Evolutionary conservation across 345 rosid species (phyloP), one percentile per base, ranked within the genome.

Genomic region (Brassica cretica): DNA sequence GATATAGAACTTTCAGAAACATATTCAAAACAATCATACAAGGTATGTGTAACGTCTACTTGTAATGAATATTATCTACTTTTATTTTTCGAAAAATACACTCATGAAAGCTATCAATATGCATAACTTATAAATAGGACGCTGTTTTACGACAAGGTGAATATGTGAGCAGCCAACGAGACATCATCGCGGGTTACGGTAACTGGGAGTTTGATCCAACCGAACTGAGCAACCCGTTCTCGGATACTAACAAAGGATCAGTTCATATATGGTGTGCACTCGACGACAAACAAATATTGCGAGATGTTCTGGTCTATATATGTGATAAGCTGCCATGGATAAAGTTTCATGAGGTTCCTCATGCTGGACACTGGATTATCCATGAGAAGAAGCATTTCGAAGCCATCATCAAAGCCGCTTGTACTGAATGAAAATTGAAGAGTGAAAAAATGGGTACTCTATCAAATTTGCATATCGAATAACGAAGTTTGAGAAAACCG

Each of bases 171-270:
- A 75, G 85, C 18, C 66, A 84, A 30, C 82, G 86, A 75, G 96
- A 93, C 82, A 64, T 91, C 32, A 82, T 89, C 9, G 86, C 79
- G 0, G 77, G 89, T 39, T 89, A 78, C 29, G 85, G 77, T 0
- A 87, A 84, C 62, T 93, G 98, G 98, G 97, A 87, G 71, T 91
- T 94, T 35, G 89, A 87, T 77, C 93, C 96, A 39, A 46, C 81
- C 30, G 93, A 88, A 66, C 24, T 94, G 44, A 72, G 14, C 3
- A 86, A 91, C 78, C 94, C 97, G 2, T 90, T 88, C 70, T 81
- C 88, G 0, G 67, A 86, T 55, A 73, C 71, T 16, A 73, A 61
- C 51, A 82, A 86, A 74, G 90, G 89, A 0, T 83, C 84, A 0
- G 84, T 91, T 15, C 93, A 94, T 64, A 77, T 94, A 2, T 94